A percentile compares a stretch with the other conserved stretches of the same genome.
These are phyloP conservation scores for Stipa capillata DNA, from an alignment of 176 grass and related monocot species.

Conservation along the genomic window DNA sequence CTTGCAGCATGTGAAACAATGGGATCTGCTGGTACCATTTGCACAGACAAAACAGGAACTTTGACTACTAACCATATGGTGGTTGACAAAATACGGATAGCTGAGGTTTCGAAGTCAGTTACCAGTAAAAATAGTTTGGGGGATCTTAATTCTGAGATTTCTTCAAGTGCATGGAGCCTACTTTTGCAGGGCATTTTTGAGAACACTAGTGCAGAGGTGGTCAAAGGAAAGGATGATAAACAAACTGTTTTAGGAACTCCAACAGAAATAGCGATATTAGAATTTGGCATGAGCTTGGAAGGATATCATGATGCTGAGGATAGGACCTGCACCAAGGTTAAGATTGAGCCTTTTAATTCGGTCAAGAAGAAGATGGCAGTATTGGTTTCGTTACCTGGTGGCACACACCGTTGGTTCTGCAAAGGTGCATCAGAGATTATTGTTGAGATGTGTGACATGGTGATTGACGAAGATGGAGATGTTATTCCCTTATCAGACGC, in stretches of 20 bases:
- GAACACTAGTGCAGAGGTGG: slow-evolving; percentile 80
- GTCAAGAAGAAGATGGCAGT: slow-evolving; percentile 92
- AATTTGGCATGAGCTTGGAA: slow-evolving; percentile 73
- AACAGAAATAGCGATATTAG: slow-evolving; percentile 80
- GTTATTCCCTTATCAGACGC: slow-evolving; percentile 37
- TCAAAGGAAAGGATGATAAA: slow-evolving; percentile 72
- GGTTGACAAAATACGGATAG: slow-evolving; percentile 87
- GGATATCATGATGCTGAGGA: slow-evolving; percentile 31
- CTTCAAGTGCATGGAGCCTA: slow-evolving; percentile 37
- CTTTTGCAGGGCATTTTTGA: slow-evolving; percentile 83
- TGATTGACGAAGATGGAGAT: slow-evolving; percentile 59
- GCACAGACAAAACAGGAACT: slow-evolving; percentile 98
- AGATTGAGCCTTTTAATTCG: slow-evolving; percentile 95
- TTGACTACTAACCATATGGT: slow-evolving; percentile 97
- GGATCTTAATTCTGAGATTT: slow-evolving; percentile 48
- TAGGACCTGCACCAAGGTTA: slow-evolving; percentile 62
- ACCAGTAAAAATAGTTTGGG: slow-evolving; percentile 20
- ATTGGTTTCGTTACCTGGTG: slow-evolving; percentile 51
- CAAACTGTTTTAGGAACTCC: slow-evolving; percentile 75
- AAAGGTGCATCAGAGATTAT: slow-evolving; percentile 94
- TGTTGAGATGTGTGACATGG: slow-evolving; percentile 63
- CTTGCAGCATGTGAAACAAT: slow-evolving; percentile 93
- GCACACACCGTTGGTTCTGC: slow-evolving; percentile 51
- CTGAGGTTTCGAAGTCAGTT: slow-evolving; percentile 58
- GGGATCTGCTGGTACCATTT: slow-evolving; percentile 87